These are phyloP conservation scores for Didymella segeticola DNA, from an alignment of 2,329 filamentous ascomycete genomes.

Conservation along the genomic window DNA sequence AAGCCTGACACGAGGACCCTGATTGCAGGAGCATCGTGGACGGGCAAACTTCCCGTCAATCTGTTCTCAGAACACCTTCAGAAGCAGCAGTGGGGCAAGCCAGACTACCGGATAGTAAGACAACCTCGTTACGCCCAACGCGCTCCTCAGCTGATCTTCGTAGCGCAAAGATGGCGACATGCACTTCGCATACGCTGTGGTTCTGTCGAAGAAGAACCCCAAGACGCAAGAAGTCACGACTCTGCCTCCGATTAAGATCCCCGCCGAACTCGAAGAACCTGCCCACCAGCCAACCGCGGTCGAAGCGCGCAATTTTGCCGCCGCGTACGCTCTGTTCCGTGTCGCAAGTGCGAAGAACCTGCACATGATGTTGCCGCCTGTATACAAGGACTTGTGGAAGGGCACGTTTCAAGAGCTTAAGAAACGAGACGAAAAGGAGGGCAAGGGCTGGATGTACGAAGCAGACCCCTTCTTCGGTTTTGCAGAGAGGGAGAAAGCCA, in stretches of 20 bases:
- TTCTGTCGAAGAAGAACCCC: slow-evolving; percentile 72
- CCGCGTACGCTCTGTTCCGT: slow-evolving; percentile 87
- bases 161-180: slow-evolving; percentile 75
- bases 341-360: slow-evolving; percentile 96
- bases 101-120: slow-evolving; percentile 81
- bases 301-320: slow-evolving; percentile 92
- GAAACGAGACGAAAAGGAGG: slow-evolving; percentile 77
- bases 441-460: slow-evolving; percentile 87
- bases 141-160: slow-evolving; percentile 10
- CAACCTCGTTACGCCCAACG: neutral
- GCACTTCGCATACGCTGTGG: slow-evolving; percentile 76
- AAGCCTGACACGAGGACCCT: slow-evolving; percentile 73
- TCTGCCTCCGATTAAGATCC: slow-evolving; percentile 83
- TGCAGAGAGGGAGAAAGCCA: slow-evolving; percentile 79
- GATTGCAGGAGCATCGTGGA: slow-evolving; percentile 96
- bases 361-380: slow-evolving; percentile 90
- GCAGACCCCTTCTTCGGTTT: slow-evolving; percentile 89
- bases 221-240: slow-evolving; percentile 81
- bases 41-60: slow-evolving; percentile 93
- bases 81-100: slow-evolving; percentile 93
- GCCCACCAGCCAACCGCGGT: slow-evolving; percentile 79
- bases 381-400: slow-evolving; percentile 90
- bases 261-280: slow-evolving; percentile 76
- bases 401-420: slow-evolving; percentile 84
- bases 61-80: slow-evolving; percentile 93